These are phyloP conservation scores for Echeveria elegans DNA, from an alignment of 164 flowering plant genomes.

Conservation along the genomic window DNA sequence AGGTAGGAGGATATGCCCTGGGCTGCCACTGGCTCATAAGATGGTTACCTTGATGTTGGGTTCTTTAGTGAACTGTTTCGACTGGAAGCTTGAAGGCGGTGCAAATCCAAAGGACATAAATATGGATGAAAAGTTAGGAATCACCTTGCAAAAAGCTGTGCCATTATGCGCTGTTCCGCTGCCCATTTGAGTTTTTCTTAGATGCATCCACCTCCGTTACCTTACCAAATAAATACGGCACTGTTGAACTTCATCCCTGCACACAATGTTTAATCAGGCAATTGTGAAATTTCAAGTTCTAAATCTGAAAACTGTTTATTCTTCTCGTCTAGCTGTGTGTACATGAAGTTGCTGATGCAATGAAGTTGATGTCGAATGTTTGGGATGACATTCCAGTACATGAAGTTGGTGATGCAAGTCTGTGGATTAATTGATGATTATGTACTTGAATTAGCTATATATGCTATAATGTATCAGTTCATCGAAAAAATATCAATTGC, in stretches of 20 bases:
- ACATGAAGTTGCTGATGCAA: too few relatives aligned
- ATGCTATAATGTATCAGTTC: too few relatives aligned
- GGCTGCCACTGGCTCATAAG: slow-evolving; percentile 23
- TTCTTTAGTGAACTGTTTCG: slow-evolving; percentile 21
- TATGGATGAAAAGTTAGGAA: slow-evolving; percentile 19
- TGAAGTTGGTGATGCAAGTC: too few relatives aligned
- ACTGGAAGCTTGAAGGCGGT: slow-evolving; percentile 24
- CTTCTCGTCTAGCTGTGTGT: too few relatives aligned
- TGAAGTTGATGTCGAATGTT: too few relatives aligned
- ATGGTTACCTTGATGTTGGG: slow-evolving; percentile 28
- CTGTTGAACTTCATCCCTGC: background rate
- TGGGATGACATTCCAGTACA: too few relatives aligned
- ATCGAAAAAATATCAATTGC: too few relatives aligned
- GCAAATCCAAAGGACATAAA: slow-evolving; percentile 10
- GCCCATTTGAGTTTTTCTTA: slow-evolving; percentile 13
- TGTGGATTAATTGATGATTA: too few relatives aligned
- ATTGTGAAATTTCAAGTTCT: too few relatives aligned
- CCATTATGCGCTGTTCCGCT: slow-evolving; percentile 16
- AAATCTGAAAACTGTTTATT: too few relatives aligned
- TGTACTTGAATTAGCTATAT: too few relatives aligned
- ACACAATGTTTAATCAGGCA: background rate
- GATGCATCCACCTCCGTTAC: background rate
- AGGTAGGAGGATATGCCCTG: slow-evolving; percentile 27
- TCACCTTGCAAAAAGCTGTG: slow-evolving; percentile 15
- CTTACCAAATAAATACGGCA: background rate